Conservation (phyloP, 108 stramenopile species). For the Cylindrotheca closterium region DNA sequence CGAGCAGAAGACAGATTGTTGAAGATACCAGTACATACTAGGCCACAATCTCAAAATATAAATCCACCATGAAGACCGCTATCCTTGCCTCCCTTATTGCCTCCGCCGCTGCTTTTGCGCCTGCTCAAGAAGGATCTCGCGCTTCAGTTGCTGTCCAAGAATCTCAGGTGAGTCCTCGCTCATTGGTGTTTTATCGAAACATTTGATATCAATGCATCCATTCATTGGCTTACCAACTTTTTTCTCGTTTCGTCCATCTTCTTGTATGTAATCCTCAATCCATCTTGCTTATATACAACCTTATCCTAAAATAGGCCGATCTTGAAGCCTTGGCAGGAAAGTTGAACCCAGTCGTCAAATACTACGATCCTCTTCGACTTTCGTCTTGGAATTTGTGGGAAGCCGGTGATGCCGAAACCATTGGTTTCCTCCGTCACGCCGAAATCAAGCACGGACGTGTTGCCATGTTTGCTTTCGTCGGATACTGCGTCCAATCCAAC, state of each 20-base stretch:
- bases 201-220: not conserved
- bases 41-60: too few species aligned
- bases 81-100: conserved; percentile 14
- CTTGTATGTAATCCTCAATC: not conserved
- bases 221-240: not conserved
- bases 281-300: too few species aligned
- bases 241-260: not conserved
- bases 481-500: conserved; percentile 66
- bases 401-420: conserved; percentile 31
- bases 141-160: not conserved
- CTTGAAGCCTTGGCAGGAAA: conserved; percentile 49
- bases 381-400: conserved; percentile 48
- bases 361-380: conserved; percentile 65
- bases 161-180: conserved; percentile 11
- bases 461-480: conserved; percentile 72
- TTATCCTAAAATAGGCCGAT: too few species aligned
- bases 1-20: too few species aligned
- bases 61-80: conserved; percentile 30
- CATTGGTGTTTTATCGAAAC: not conserved
- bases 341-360: conserved; percentile 61
- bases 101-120: conserved; percentile 48
- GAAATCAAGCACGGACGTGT: conserved; percentile 74
- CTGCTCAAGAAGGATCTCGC: not conserved
- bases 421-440: conserved; percentile 57
- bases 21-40: too few species aligned